Evolutionary conservation across 345 rosid genomes (phyloP).

Genomic region (Firmiana major): DNA sequence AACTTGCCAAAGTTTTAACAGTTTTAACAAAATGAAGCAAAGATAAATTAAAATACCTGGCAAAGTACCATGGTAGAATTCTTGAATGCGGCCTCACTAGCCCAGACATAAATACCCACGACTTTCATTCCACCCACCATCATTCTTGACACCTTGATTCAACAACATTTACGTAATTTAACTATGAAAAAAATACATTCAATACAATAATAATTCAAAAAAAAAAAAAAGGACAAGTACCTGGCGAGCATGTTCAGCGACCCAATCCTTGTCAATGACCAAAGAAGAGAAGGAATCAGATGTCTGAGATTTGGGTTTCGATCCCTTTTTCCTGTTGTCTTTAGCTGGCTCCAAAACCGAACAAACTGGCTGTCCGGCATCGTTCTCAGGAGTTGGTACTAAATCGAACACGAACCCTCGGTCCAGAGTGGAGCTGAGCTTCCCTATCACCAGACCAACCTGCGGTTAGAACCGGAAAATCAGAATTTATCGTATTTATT

Average conservation of each 20-base stretch:
- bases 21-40: not conserved
- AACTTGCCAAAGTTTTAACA: not conserved
- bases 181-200: not conserved
- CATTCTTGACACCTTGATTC: slow-evolving; percentile 78
- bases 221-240: slow-evolving; percentile 31
- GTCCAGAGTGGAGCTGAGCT: slow-evolving; percentile 72
- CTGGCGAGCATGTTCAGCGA: slow-evolving; percentile 92
- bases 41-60: slow-evolving; percentile 43
- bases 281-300: slow-evolving; percentile 58
- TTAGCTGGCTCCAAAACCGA: slow-evolving; percentile 44
- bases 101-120: slow-evolving; percentile 86
- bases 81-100: slow-evolving; percentile 65
- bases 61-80: slow-evolving; percentile 68
- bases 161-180: slow-evolving; percentile 9
- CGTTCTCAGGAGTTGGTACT: slow-evolving; percentile 74
- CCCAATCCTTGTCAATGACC: slow-evolving; percentile 80
- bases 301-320: slow-evolving; percentile 59
- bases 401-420: slow-evolving; percentile 87
- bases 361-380: slow-evolving; percentile 68
- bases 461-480: slow-evolving; percentile 13
- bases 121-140: slow-evolving; percentile 81
- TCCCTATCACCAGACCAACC: slow-evolving; percentile 91
- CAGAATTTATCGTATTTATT: not conserved
- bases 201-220: not conserved
- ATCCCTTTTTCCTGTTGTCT: slow-evolving; percentile 52